phyloP scores from a whole-genome alignment of 768 basidiomycete species.

The Calocera cornea region DNA sequence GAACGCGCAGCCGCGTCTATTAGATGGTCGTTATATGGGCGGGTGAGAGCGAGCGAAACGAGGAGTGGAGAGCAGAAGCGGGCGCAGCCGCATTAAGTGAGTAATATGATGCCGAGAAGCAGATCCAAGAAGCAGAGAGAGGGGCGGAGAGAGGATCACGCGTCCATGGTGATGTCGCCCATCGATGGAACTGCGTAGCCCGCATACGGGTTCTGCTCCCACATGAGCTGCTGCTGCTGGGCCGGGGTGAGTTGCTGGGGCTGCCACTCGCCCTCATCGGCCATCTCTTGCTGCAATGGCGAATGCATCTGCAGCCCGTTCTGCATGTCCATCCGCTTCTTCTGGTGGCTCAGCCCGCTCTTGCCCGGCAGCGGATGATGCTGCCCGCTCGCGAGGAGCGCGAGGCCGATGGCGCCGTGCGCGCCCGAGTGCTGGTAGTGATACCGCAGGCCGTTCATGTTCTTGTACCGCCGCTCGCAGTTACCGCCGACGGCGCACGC shows the following conservation, averaged over 20 bases:
- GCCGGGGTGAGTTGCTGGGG: not conserved
- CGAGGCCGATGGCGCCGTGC: slow-evolving; percentile 80
- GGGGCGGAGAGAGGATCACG: not conserved
- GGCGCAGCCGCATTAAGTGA: slow-evolving; percentile 8
- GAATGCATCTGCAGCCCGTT: not conserved
- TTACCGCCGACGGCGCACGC: slow-evolving; percentile 66
- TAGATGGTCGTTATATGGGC: not conserved
- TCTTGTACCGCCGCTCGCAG: slow-evolving; percentile 72
- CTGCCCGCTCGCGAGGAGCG: slow-evolving; percentile 51
- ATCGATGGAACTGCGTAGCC: not conserved
- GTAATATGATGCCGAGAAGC: not conserved
- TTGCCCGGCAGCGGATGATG: slow-evolving; percentile 23
- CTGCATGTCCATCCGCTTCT: not conserved
- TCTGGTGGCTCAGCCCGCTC: slow-evolving; percentile 2
- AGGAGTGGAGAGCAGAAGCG: slow-evolving; percentile 25
- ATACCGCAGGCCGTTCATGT: slow-evolving; percentile 94
- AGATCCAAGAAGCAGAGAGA: not conserved
- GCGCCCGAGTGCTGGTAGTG: slow-evolving; percentile 96
- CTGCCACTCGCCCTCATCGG: not conserved
- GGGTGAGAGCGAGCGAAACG: not conserved
- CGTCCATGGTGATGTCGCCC: not conserved
- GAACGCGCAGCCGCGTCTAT: slow-evolving; percentile 1
- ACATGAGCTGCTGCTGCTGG: slow-evolving; percentile 1
- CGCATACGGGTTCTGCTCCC: slow-evolving; percentile 3
- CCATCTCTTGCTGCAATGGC: not conserved